Conservation (phyloP, 2,329 filamentous ascomycete genomes). For the Paraconiothyrium sp. region DNA sequence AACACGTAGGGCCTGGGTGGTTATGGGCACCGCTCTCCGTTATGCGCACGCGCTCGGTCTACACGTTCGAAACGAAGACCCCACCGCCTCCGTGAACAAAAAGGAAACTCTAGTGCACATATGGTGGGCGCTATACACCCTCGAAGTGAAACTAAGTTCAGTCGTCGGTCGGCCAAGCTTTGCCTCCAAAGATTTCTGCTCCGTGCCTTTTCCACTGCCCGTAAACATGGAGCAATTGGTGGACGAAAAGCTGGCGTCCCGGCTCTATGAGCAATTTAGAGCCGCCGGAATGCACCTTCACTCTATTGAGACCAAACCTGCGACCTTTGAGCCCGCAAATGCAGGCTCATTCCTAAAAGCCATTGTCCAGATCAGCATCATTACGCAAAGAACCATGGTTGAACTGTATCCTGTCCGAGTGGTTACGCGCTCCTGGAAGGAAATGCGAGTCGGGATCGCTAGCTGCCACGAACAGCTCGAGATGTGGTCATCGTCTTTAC, state of each 20-base stretch:
- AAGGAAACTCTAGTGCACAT: slow-evolving; percentile 44
- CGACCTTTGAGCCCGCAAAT: background rate
- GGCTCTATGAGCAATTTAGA: too few species aligned
- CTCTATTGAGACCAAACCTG: too few species aligned
- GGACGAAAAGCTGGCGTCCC: background rate
- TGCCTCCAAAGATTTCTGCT: slow-evolving; percentile 41
- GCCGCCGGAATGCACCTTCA: too few species aligned
- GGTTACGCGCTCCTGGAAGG: background rate
- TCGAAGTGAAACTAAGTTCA: slow-evolving; percentile 45
- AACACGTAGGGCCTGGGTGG: slow-evolving; percentile 45
- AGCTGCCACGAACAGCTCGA: slow-evolving; percentile 40
- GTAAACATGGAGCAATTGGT: background rate
- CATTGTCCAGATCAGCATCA: background rate
- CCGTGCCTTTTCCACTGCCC: slow-evolving; percentile 36
- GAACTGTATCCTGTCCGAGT: background rate
- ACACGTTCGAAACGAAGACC: slow-evolving; percentile 45
- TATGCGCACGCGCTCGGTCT: slow-evolving; percentile 48
- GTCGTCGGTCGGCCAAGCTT: slow-evolving; percentile 49
- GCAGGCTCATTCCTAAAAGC: background rate
- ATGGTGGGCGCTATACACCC: slow-evolving; percentile 50
- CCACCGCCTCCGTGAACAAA: slow-evolving; percentile 23
- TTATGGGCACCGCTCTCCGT: slow-evolving; percentile 47
- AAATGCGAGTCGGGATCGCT: slow-evolving; percentile 22
- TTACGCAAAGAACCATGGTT: background rate
- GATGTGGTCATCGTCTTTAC: slow-evolving; percentile 27